phyloP scores from a whole-genome alignment of 225 moss, liverwort and hornwort genomes.

The Climacium dendroides region DNA sequence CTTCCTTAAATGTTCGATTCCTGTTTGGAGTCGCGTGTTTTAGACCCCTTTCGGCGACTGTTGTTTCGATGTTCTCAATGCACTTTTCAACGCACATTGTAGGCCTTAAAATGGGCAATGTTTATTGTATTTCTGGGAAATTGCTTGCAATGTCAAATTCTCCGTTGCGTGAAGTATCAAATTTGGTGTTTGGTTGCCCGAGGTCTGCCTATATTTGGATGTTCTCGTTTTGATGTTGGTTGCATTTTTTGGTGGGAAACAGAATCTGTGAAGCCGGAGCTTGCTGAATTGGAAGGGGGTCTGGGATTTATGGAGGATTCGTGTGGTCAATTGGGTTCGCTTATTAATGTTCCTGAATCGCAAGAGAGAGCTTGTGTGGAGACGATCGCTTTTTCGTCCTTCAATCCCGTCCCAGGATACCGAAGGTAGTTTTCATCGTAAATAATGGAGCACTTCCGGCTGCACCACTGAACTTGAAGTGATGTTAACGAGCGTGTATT shows the following conservation, averaged over 20 bases:
- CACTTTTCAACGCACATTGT: not conserved
- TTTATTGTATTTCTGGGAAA: not conserved
- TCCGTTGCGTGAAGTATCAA: not conserved
- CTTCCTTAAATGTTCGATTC: not conserved
- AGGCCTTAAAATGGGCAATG: not conserved
- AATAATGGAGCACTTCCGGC: not conserved
- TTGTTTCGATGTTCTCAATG: not conserved
- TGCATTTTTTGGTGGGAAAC: not conserved
- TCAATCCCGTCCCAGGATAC: slow-evolving; percentile 88
- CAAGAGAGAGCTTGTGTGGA: slow-evolving; percentile 54
- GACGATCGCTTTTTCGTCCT: slow-evolving; percentile 79
- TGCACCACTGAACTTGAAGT: not conserved
- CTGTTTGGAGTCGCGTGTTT: not conserved
- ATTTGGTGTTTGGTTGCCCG: not conserved
- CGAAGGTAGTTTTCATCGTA: slow-evolving; percentile 38
- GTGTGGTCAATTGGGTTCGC: slow-evolving; percentile 41
- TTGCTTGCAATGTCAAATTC: not conserved
- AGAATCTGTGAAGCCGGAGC: slow-evolving; percentile 47
- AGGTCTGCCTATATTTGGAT: not conserved
- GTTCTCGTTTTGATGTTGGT: not conserved
- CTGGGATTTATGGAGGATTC: slow-evolving; percentile 85
- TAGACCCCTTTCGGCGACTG: not conserved
- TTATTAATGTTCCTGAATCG: slow-evolving; percentile 27
- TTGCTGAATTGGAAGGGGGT: slow-evolving; percentile 72
- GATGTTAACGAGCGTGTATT: not conserved